Conservation (phyloP, 805 yeast genomes). For the Suhomyces canberraensis region DNA sequence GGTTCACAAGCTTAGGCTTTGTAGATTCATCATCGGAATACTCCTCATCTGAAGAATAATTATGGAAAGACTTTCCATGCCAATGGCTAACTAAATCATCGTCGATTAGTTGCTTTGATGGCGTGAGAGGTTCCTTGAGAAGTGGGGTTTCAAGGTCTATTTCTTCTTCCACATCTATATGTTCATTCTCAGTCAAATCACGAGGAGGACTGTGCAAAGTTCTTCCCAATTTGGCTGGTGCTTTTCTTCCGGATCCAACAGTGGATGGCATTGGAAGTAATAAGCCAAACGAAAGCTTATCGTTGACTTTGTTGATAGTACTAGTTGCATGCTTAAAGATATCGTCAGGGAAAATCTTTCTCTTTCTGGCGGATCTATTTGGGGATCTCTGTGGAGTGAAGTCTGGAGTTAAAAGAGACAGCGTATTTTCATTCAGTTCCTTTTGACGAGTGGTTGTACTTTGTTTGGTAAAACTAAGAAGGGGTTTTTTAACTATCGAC, state of each 20-base stretch:
- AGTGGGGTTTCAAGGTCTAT: not conserved
- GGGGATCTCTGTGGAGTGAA: conserved; percentile 34
- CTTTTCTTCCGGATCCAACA: conserved; percentile 35
- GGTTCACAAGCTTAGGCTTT: conserved; percentile 3
- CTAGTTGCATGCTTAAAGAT: conserved; percentile 12
- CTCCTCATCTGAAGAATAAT: conserved; percentile 31
- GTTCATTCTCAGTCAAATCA: conserved; percentile 19
- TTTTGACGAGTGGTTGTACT: not conserved
- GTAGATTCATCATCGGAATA: not conserved
- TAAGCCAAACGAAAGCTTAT: conserved; percentile 20
- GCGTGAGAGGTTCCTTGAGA: conserved; percentile 22
- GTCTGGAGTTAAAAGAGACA: conserved; percentile 25
- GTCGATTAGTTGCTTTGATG: conserved; percentile 29
- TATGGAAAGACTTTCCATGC: conserved; percentile 34
- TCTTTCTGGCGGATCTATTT: conserved; percentile 13
- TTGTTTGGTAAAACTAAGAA: not conserved
- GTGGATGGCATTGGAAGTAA: conserved; percentile 38
- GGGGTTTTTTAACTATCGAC: conserved; percentile 7
- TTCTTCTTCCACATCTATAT: conserved; percentile 25
- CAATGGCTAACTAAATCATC: conserved; percentile 33
- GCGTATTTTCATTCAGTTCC: not conserved
- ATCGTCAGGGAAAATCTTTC: conserved; percentile 14
- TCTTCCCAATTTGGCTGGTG: conserved; percentile 8
- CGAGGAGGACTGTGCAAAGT: conserved; percentile 11
- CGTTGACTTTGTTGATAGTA: conserved; percentile 3